phyloP scores from a whole-genome alignment of 1,284 basidiomycete species.

The Puccinia horiana region DNA sequence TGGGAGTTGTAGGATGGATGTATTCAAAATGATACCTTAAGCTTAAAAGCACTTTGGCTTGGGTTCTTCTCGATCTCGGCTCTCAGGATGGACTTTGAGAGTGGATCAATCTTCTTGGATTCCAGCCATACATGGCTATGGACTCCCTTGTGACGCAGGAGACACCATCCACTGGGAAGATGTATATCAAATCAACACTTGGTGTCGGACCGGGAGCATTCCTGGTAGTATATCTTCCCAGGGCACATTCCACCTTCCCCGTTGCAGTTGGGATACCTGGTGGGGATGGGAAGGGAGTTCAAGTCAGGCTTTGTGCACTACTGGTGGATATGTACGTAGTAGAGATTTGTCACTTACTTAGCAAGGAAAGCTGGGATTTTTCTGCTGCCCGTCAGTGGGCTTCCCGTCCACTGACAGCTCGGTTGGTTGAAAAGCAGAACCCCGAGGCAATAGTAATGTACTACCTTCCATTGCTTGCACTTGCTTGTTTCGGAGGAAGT shows the following conservation, averaged over 20 bases:
- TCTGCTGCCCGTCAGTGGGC: too few relatives aligned
- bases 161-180: neutral
- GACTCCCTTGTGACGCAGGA: neutral
- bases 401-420: neutral
- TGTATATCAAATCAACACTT: neutral
- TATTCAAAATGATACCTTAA: neutral
- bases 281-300: too few relatives aligned
- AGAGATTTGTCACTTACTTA: too few relatives aligned
- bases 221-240: neutral
- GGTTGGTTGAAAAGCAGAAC: neutral
- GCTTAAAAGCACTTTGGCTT: neutral
- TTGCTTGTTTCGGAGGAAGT: too few relatives aligned
- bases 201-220: neutral
- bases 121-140: neutral
- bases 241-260: neutral
- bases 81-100: neutral
- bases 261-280: neutral
- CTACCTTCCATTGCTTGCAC: too few relatives aligned
- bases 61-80: neutral
- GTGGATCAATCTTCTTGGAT: neutral
- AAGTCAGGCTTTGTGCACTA: too few relatives aligned
- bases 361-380: neutral
- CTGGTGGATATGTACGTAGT: too few relatives aligned
- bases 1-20: too few relatives aligned
- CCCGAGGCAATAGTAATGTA: too few relatives aligned